Base-by-base conservation (phyloP, 495 filamentous ascomycete species). In the Podospora comata region DNA sequence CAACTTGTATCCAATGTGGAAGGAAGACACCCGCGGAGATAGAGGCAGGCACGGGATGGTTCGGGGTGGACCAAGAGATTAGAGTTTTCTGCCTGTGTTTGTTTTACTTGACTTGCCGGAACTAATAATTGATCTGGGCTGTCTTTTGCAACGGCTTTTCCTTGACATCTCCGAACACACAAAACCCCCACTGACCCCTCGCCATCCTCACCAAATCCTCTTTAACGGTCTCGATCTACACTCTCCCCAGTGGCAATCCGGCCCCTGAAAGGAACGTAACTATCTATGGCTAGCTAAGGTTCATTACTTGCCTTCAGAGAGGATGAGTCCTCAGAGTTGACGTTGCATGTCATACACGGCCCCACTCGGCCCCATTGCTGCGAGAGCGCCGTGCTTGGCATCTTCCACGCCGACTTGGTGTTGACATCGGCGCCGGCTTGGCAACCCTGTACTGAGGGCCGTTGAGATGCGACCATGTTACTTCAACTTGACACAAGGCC, bases 1-100 rank as follows among this genome's bases (percentile, higher is more conserved):
- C 30, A 32, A 32, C 39, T 48, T 48, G 44, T 53, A 62, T 69
- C 63, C 62, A 54, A 26, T 44, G 55, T 69, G 59, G 62, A 48
- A 48, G 39, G 39, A 48, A 48, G 62, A 65, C 27, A 30, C 64
- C 67, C 67, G 67, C 67, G 67, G 67, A 69, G 67, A 69, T 56
- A 57, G 63, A 16, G 18, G 39, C 39, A 48, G 39, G 39, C 15
- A 48, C 39, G 11, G 39, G 39, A 48, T 9, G 7, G 1, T 48
- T 48, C 39, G 39, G 39, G 39, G 39, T 48, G 39, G 39, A 48
- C 39, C 39, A 48, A 48, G 11, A 48, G 39, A 48, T 48, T 48
- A 48, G 39, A 48, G 39, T 48, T 48, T 48, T 48, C 39, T 48
- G 39, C 39, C 39, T 11, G 39, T 48, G 7, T 48, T 16, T 2